Evolutionary conservation across 106 monocot species (phyloP).

Genomic region (Platanthera zijinensis): DNA sequence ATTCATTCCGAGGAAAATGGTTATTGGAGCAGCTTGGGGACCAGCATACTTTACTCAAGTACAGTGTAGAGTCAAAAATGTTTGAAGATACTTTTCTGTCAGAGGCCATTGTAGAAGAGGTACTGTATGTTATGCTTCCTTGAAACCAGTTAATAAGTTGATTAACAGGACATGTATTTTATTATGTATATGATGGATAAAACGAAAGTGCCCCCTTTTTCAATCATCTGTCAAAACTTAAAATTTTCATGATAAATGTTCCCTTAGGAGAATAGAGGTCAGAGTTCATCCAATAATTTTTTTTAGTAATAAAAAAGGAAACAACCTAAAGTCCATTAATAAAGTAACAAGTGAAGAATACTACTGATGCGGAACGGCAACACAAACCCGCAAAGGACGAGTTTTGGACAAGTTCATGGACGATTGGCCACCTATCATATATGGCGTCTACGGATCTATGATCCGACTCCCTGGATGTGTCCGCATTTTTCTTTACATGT

Average conservation of each 20-base stretch:
- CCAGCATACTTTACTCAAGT: constrained; percentile 77
- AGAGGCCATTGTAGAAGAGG: constrained; percentile 91
- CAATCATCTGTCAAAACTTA: background rate
- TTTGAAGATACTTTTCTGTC: constrained; percentile 80
- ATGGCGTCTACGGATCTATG: no score
- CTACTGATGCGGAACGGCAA: no score
- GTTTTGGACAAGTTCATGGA: no score
- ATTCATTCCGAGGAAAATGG: constrained; percentile 87
- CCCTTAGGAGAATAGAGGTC: background rate
- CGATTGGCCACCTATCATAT: no score
- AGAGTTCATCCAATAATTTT: background rate
- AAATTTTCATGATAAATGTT: background rate
- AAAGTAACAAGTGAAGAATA: no score
- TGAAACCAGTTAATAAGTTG: background rate
- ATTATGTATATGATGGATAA: background rate
- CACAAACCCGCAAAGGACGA: no score
- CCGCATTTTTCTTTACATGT: no score
- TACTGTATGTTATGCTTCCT: constrained; percentile 2
- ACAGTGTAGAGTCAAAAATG: constrained; percentile 88
- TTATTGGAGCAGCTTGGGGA: constrained; percentile 83
- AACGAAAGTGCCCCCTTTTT: background rate
- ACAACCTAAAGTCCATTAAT: background rate
- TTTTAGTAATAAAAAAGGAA: background rate
- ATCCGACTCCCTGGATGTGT: no score
- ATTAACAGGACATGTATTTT: background rate